phyloP scores from a whole-genome alignment of 306 rosid species.

The apple (Malus domestica) region DNA sequence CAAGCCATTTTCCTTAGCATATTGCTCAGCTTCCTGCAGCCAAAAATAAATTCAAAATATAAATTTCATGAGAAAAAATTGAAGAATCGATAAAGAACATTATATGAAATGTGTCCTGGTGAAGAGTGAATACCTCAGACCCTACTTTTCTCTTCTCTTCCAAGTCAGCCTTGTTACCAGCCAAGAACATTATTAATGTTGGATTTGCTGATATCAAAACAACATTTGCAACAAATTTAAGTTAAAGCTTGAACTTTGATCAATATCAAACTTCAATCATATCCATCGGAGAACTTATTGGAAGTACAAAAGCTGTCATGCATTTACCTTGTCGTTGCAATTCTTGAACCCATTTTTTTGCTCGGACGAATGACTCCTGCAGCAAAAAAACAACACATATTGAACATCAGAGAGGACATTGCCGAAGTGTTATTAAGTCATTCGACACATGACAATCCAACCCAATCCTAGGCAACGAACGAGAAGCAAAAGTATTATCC shows the following conservation, averaged over 20 bases:
- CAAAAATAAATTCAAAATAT: background rate
- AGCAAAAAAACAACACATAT: slow-evolving; percentile 13
- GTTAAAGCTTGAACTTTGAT: no score
- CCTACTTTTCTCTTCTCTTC: slow-evolving; percentile 49
- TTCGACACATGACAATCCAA: background rate
- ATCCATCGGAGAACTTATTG: background rate
- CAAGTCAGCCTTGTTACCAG: slow-evolving; percentile 81
- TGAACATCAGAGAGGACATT: background rate
- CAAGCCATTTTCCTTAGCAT: slow-evolving; percentile 68
- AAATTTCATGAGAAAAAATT: background rate
- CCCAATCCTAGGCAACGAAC: background rate
- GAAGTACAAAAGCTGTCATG: background rate
- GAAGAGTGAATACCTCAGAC: slow-evolving; percentile 45
- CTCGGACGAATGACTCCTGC: slow-evolving; percentile 70
- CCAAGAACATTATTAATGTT: slow-evolving; percentile 60
- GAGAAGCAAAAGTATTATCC: background rate
- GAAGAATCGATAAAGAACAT: background rate
- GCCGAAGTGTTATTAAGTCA: no score
- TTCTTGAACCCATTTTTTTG: slow-evolving; percentile 83
- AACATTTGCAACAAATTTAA: background rate
- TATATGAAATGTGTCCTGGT: background rate
- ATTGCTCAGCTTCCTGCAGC: slow-evolving; percentile 69
- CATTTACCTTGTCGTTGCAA: slow-evolving; percentile 75
- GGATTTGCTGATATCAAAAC: slow-evolving; percentile 55
- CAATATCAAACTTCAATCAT: background rate